Evolutionary conservation across 495 filamentous ascomycete species (phyloP).

Genomic region (Terfezia claveryi): DNA sequence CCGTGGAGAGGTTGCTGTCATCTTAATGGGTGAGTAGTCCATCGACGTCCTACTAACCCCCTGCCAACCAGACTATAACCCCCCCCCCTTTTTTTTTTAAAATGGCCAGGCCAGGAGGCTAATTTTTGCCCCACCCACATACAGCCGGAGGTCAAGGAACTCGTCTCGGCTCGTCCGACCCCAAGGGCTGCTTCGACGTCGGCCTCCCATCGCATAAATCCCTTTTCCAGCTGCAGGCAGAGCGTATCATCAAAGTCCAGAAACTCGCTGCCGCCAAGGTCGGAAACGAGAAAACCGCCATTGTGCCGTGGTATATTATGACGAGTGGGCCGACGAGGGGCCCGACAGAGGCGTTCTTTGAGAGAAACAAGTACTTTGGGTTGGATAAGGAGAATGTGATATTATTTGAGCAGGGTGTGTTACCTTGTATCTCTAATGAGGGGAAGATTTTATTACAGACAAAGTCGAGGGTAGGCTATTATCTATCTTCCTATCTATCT

Average conservation of each 20-base stretch:
- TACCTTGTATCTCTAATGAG: slow-evolving; percentile 93
- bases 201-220: slow-evolving; percentile 79
- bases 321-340: slow-evolving; percentile 88
- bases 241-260: slow-evolving; percentile 80
- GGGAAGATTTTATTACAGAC: slow-evolving; percentile 88
- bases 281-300: slow-evolving; percentile 39
- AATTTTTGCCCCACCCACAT: neutral
- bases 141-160: slow-evolving; percentile 77
- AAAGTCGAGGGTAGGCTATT: slow-evolving; percentile 48
- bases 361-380: slow-evolving; percentile 75
- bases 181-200: slow-evolving; percentile 94
- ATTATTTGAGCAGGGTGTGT: slow-evolving; percentile 91
- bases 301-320: slow-evolving; percentile 98
- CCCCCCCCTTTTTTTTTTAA: too few species aligned
- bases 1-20: slow-evolving; percentile 77
- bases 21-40: slow-evolving; percentile 44
- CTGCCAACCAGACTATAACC: too few species aligned
- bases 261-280: slow-evolving; percentile 46
- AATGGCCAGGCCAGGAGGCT: neutral
- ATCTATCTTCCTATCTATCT: neutral
- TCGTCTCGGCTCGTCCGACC: slow-evolving; percentile 75
- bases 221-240: slow-evolving; percentile 90
- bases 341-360: slow-evolving; percentile 82
- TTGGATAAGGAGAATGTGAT: slow-evolving; percentile 62
- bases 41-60: neutral